Conservation (phyloP, 2,329 filamentous ascomycete genomes). For the Zymoseptoria pseudotritici region DNA sequence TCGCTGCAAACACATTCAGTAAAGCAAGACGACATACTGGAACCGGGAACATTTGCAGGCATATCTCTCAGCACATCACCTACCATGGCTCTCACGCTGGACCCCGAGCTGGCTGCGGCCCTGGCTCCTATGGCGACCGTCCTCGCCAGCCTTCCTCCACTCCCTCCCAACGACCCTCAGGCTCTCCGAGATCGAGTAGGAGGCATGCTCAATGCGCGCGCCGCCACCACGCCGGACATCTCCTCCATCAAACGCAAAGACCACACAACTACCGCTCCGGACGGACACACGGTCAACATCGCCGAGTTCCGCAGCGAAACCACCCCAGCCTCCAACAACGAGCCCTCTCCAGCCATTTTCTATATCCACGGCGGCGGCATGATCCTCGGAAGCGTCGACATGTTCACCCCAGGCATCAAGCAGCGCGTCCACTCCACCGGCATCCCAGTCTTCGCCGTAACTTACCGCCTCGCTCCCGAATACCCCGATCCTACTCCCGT, state of each 20-base stretch:
- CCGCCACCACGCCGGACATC: conserved; percentile 1
- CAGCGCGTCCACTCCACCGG: neutral
- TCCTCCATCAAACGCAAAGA: conserved; percentile 7
- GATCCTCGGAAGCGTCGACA: conserved; percentile 12
- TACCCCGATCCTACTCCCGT: conserved; percentile 15
- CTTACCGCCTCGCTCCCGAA: conserved; percentile 19
- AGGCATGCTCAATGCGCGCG: conserved; percentile 1
- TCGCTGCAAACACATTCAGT: neutral
- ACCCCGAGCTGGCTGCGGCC: conserved; percentile 11
- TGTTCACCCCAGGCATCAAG: conserved; percentile 7
- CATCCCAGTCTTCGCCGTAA: conserved; percentile 9
- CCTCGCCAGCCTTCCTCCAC: conserved; percentile 6
- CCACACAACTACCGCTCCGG: conserved; percentile 4
- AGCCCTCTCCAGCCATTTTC: conserved; percentile 4
- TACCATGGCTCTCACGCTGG: conserved; percentile 9
- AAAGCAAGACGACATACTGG: neutral
- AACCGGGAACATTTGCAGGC: neutral
- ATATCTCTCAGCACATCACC: neutral
- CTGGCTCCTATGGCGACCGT: conserved; percentile 9
- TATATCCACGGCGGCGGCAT: conserved; percentile 15
- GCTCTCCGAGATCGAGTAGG: conserved; percentile 6
- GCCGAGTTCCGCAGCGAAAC: conserved; percentile 10
- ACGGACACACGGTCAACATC: conserved; percentile 9
- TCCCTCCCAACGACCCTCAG: conserved; percentile 11
- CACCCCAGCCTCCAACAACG: neutral